A percentile compares a stretch with the other conserved stretches of the same genome.
phyloP scores from a whole-genome alignment of 2,329 filamentous ascomycete genomes.

The Dendryphion nanum region DNA sequence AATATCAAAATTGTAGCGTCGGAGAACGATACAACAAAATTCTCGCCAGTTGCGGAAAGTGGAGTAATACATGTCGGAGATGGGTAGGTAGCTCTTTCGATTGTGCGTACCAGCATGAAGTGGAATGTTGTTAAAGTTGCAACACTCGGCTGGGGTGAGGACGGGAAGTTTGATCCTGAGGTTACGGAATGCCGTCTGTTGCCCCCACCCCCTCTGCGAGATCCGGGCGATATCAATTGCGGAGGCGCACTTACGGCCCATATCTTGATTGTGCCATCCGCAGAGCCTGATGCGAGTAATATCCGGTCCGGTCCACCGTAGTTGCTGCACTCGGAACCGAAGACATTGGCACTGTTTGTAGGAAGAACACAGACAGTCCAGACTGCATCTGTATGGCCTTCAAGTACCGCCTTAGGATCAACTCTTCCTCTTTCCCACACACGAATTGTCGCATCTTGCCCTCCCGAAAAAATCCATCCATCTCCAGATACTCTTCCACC shows the following conservation, averaged over 20 bases:
- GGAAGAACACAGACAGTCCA: constrained; percentile 95
- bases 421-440: constrained; percentile 95
- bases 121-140: constrained; percentile 84
- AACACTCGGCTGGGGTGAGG: constrained; percentile 82
- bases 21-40: constrained; percentile 89
- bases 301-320: constrained; percentile 84
- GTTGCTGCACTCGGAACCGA: constrained; percentile 67
- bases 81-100: constrained; percentile 66
- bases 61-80: constrained; percentile 93
- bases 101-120: constrained; percentile 84
- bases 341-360: constrained; percentile 74
- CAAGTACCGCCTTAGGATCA: constrained; percentile 90
- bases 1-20: constrained; percentile 90
- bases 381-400: constrained; percentile 92
- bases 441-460: constrained; percentile 86
- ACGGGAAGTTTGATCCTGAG: constrained; percentile 88
- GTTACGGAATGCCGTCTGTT: constrained; percentile 90
- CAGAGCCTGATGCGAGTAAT: constrained; percentile 84
- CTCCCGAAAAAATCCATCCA: constrained; percentile 98
- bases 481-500: constrained; percentile 86
- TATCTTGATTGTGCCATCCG: constrained; percentile 86
- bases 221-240: constrained; percentile 74
- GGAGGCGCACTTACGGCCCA: constrained; percentile 94
- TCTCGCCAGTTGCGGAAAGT: constrained; percentile 76
- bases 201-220: constrained; percentile 66